phyloP scores from a whole-genome alignment of 805 yeast species.

The Hanseniaspora thailandica region DNA sequence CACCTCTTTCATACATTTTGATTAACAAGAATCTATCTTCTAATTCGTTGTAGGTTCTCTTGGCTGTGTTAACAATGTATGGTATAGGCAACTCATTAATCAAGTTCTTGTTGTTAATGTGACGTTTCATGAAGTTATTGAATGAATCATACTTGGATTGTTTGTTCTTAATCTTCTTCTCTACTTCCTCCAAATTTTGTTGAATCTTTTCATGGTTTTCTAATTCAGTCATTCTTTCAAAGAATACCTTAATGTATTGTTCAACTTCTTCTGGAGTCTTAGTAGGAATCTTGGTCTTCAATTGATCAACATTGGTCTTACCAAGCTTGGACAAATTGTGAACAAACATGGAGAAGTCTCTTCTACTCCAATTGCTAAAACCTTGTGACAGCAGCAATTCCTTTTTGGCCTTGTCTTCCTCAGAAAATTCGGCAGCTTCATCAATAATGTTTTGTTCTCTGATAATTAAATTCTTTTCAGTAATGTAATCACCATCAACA shows the following conservation, averaged over 20 bases:
- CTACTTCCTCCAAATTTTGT: slow-evolving; percentile 64
- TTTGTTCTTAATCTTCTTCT: slow-evolving; percentile 39
- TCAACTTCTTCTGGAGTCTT: slow-evolving; percentile 51
- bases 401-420: slow-evolving; percentile 47
- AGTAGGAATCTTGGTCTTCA: slow-evolving; percentile 44
- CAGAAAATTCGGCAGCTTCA: slow-evolving; percentile 46
- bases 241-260: slow-evolving; percentile 47
- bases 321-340: slow-evolving; percentile 63
- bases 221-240: slow-evolving; percentile 48
- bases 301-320: slow-evolving; percentile 37
- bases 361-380: slow-evolving; percentile 57
- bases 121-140: slow-evolving; percentile 36
- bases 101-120: slow-evolving; percentile 45
- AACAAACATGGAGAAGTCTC: slow-evolving; percentile 62
- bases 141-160: slow-evolving; percentile 33
- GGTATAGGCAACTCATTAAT: slow-evolving; percentile 51
- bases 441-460: slow-evolving; percentile 46
- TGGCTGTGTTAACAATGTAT: slow-evolving; percentile 76
- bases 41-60: slow-evolving; percentile 52
- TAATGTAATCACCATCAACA: slow-evolving; percentile 15
- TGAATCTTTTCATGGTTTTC: slow-evolving; percentile 64
- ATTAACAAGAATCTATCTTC: slow-evolving; percentile 60
- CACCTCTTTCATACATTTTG: slow-evolving; percentile 54
- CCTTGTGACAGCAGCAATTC: slow-evolving; percentile 43
- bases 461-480: slow-evolving; percentile 22